phyloP scores from a whole-genome alignment of 164 flowering plant species.

The Vitis vinifera region ASM3070453v1 NC_081809.1:8056501-8057000 shows the following conservation, averaged over 20 bases:
- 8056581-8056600: too few species aligned
- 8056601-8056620: slow-evolving; percentile 8
- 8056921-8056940: neutral
- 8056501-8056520: too few species aligned
- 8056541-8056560: too few species aligned
- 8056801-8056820: slow-evolving; percentile 72
- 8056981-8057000: slow-evolving; percentile 16
- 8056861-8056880: too few species aligned
- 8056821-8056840: slow-evolving; percentile 54
- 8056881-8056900: too few species aligned
- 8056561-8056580: too few species aligned
- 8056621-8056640: slow-evolving; percentile 76
- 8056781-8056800: slow-evolving; percentile 61
- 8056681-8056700: slow-evolving; percentile 33
- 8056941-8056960: neutral
- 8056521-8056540: too few species aligned
- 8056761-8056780: slow-evolving; percentile 72
- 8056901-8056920: neutral
- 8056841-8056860: too few species aligned
- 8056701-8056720: slow-evolving; percentile 11
- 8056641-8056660: slow-evolving; percentile 85
- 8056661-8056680: slow-evolving; percentile 58
- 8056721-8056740: slow-evolving; percentile 75
- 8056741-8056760: slow-evolving; percentile 63
- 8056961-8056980: too few species aligned